Evolutionary conservation across 192 early-diverging fungal genomes (phyloP), one percentile per base, ranked within the genome.

Genomic region (Powellomyces hirtus): DNA sequence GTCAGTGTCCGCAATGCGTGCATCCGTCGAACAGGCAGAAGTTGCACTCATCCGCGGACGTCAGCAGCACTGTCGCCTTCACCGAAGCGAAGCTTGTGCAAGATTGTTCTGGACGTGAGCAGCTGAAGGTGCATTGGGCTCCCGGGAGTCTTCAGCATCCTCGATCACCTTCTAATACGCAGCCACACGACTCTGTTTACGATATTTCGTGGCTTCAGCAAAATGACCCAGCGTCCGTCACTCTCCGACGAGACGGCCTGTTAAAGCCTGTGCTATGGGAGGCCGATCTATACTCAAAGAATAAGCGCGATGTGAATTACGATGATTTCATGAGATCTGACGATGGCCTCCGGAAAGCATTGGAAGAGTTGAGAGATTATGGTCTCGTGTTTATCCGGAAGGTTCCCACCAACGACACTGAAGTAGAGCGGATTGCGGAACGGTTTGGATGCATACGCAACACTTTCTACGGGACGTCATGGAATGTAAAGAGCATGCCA

Each of bases 401-500:
- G 34, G 87, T 89, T 1, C 90, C 92, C 4, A 75, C 73, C 7
- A 60, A 83, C 11, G 83, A 88, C 13, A 67, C 77, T 38, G 68
- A 81, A 51, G 83, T 89, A 18, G 86, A 84, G 53, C 57, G 65
- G 5, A 84, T 89, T 5, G 87, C 86, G 0, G 75, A 86, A 56
- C 60, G 81, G 59, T 89, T 94, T 65, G 89, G 92, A 1, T 81
- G 79, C 52, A 62, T 92, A 31, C 70, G 82, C 57, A 79, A 90
- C 37, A 89, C 89, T 0, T 90, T 94, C 66, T 94, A 94, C 77
- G 91, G 91, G 3, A 51, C 71, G 8, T 81, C 82, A 20, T 93
- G 87, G 84, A 84, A 94, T 75, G 92, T 94, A 33, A 90, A 89
- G 75, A 89, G 80, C 38, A 75, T 88, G 1, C 83, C 83, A 4